phyloP scores from a whole-genome alignment of 2,329 filamentous ascomycete species.

The Neofusicoccum cordaticola region DNA sequence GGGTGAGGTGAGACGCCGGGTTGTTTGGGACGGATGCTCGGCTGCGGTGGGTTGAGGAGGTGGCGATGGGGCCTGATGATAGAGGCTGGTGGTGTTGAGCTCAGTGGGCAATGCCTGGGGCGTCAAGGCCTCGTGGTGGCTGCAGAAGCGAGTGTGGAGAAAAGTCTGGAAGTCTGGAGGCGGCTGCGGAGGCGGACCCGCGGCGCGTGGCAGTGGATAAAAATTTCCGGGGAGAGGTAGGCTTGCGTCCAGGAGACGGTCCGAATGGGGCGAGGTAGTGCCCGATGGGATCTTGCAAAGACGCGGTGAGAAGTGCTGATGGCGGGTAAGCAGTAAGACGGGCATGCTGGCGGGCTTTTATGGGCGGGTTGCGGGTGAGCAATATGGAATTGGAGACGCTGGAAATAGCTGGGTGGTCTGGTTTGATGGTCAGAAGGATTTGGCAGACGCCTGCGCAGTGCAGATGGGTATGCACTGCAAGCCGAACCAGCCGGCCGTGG shows the following conservation, averaged over 20 bases:
- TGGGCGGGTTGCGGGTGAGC: background rate
- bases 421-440: constrained; percentile 16
- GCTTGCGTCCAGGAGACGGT: background rate
- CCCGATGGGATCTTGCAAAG: no score
- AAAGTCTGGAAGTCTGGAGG: background rate
- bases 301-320: background rate
- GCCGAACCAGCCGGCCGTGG: constrained; percentile 3
- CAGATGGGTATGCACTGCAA: constrained; percentile 11
- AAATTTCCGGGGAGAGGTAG: background rate
- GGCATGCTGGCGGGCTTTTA: background rate
- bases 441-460: constrained; percentile 2
- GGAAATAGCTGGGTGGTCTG: background rate
- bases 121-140: background rate
- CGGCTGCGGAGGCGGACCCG: background rate
- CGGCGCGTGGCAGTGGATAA: background rate
- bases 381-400: constrained; percentile 1
- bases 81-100: background rate
- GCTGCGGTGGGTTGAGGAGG: background rate
- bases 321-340: constrained; percentile 3
- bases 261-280: background rate
- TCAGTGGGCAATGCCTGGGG: background rate
- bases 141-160: background rate
- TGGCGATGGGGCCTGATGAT: background rate
- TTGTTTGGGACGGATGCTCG: background rate
- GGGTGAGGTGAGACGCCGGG: background rate